phyloP scores from a whole-genome alignment of 106 monocot species.

The Dactylorhiza incarnata region DNA sequence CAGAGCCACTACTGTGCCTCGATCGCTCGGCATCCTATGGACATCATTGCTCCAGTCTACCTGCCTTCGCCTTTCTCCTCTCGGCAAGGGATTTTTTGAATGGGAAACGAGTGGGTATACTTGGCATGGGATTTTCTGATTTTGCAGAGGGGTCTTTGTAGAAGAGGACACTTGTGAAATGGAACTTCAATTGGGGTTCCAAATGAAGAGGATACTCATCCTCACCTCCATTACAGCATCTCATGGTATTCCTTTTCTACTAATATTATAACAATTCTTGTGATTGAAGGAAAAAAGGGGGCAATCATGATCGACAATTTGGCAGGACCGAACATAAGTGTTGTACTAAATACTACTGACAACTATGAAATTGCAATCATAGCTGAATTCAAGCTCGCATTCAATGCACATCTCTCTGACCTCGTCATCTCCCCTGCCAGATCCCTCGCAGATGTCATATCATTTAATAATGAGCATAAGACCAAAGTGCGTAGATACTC shows the following conservation, averaged over 20 bases:
- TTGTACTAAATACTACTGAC: constrained; percentile 9
- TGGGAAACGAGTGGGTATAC: constrained; percentile 65
- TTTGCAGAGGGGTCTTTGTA: constrained; percentile 15
- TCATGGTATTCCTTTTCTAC: too few relatives aligned
- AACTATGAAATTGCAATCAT: constrained; percentile 18
- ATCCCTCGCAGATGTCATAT: constrained; percentile 48
- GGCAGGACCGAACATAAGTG: constrained; percentile 25
- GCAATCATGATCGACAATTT: constrained; percentile 35
- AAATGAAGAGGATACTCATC: constrained; percentile 36
- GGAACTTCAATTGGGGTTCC: constrained; percentile 48
- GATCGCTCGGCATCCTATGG: background rate
- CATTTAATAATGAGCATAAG: constrained; percentile 44
- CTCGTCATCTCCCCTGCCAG: constrained; percentile 40
- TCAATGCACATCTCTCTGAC: too few relatives aligned
- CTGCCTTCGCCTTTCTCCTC: background rate
- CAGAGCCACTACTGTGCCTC: too few relatives aligned
- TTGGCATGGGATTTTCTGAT: constrained; percentile 39
- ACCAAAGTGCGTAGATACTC: constrained; percentile 9
- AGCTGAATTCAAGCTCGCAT: constrained; percentile 69
- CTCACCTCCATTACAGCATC: too few relatives aligned
- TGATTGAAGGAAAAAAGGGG: constrained; percentile 17
- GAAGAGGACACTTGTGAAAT: constrained; percentile 14
- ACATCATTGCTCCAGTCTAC: too few relatives aligned
- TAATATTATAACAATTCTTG: too few relatives aligned
- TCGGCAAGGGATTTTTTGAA: constrained; percentile 25